phyloP scores from a whole-genome alignment of 106 monocot species.

The Narthecium ossifragum region DNA sequence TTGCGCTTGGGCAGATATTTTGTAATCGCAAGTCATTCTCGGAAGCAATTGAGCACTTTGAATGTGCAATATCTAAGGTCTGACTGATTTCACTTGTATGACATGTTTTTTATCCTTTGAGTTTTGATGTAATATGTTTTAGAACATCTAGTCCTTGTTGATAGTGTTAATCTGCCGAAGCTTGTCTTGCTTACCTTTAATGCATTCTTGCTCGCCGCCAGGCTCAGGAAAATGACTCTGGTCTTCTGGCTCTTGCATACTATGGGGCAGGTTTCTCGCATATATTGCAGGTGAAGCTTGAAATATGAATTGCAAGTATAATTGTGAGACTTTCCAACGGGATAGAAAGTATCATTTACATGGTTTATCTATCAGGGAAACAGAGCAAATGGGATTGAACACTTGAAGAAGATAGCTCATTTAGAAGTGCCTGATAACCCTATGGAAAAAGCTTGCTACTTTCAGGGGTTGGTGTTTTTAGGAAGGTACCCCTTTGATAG shows the following conservation, averaged over 20 bases:
- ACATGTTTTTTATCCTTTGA: not conserved
- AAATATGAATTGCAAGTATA: too few relatives aligned
- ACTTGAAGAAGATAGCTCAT: slow-evolving; percentile 67
- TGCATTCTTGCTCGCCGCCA: slow-evolving; percentile 11
- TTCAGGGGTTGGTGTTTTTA: slow-evolving; percentile 59
- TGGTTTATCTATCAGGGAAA: too few relatives aligned
- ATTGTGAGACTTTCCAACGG: too few relatives aligned
- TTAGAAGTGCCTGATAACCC: slow-evolving; percentile 69
- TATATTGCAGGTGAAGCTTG: slow-evolving; percentile 60
- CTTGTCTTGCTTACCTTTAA: not conserved
- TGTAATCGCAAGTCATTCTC: slow-evolving; percentile 46
- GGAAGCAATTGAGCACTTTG: slow-evolving; percentile 76
- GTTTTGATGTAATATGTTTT: too few relatives aligned
- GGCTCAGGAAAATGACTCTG: slow-evolving; percentile 51
- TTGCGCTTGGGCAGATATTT: slow-evolving; percentile 75
- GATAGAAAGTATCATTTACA: too few relatives aligned
- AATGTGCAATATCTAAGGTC: slow-evolving; percentile 81
- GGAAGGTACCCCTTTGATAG: too few relatives aligned
- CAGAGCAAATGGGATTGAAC: slow-evolving; percentile 48
- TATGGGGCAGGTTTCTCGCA: slow-evolving; percentile 78
- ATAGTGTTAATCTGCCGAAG: not conserved
- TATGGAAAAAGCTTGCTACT: slow-evolving; percentile 64
- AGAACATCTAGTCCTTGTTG: too few relatives aligned
- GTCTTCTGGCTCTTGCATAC: slow-evolving; percentile 55
- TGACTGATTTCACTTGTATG: not conserved